Evolutionary conservation across 176 grass and related monocot genomes (phyloP).

Genomic region (Raddia distichophylla): DNA sequence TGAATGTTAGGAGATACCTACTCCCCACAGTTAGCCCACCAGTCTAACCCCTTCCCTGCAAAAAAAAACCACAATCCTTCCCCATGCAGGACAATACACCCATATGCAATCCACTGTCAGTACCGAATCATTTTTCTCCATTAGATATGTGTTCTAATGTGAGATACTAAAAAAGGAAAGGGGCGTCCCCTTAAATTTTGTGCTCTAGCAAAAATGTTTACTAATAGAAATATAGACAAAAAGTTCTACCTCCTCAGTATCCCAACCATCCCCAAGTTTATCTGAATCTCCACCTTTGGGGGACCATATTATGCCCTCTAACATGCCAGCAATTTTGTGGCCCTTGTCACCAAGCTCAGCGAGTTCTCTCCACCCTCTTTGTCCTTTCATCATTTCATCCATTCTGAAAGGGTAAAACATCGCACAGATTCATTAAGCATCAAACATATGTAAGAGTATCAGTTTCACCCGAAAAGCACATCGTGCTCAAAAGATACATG

Average conservation of each 20-base stretch:
- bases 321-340: constrained; percentile 79
- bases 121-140: constrained; percentile 1
- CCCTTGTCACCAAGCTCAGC: constrained; percentile 77
- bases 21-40: background rate
- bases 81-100: background rate
- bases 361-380: constrained; percentile 96
- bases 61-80: constrained; percentile 13
- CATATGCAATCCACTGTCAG: background rate
- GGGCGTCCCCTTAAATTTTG: background rate
- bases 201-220: background rate
- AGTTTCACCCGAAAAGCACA: constrained; percentile 7
- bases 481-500: constrained; percentile 1
- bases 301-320: constrained; percentile 88
- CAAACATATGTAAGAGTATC: background rate
- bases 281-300: constrained; percentile 54
- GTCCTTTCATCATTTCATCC: constrained; percentile 99
- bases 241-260: constrained; percentile 62
- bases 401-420: constrained; percentile 62
- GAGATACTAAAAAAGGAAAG: constrained; percentile 1
- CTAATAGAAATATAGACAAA: background rate
- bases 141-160: background rate
- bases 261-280: constrained; percentile 56
- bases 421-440: constrained; percentile 13
- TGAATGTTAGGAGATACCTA: constrained; percentile 12
- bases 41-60: background rate